A percentile compares a stretch with the other conserved stretches of the same genome.
phyloP scores from a whole-genome alignment of 371 early-diverging fungal species.

The Circinella umbellata region DNA sequence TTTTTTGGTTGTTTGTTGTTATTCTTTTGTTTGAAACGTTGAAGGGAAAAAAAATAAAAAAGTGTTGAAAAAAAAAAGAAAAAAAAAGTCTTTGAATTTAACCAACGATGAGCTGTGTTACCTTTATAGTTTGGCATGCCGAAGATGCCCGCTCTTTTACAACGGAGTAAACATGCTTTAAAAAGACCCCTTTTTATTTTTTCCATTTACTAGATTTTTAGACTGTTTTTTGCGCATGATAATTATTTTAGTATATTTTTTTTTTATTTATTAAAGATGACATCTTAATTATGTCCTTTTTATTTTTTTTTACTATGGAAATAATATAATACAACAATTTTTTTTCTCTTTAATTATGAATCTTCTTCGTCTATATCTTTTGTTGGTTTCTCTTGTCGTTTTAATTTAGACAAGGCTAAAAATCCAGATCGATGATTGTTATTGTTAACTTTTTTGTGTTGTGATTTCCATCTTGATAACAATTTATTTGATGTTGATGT shows the following conservation, averaged over 20 bases:
- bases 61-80: not conserved
- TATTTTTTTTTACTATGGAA: not conserved
- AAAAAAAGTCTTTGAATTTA: slow-evolving; percentile 1
- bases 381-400: not conserved
- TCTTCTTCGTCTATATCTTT: not conserved
- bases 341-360: not conserved
- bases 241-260: too few relatives aligned
- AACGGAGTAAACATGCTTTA: too few relatives aligned
- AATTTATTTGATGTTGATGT: not conserved
- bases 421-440: slow-evolving; percentile 11
- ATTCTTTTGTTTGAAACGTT: too few relatives aligned
- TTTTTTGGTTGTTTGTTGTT: not conserved
- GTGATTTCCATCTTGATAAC: slow-evolving; percentile 1
- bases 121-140: not conserved
- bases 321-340: not conserved
- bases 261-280: too few relatives aligned
- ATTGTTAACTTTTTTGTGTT: slow-evolving; percentile 8
- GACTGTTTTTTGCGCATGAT: too few relatives aligned
- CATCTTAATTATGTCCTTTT: too few relatives aligned
- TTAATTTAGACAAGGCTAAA: slow-evolving; percentile 8
- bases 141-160: not conserved
- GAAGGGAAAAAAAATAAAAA: slow-evolving; percentile 5
- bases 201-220: too few relatives aligned
- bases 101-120: not conserved
- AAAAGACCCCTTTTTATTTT: too few relatives aligned